These are phyloP conservation scores for Lasiodiplodia sp. DNA, from an alignment of 2,329 filamentous ascomycete genomes.

Conservation along the genomic window DNA sequence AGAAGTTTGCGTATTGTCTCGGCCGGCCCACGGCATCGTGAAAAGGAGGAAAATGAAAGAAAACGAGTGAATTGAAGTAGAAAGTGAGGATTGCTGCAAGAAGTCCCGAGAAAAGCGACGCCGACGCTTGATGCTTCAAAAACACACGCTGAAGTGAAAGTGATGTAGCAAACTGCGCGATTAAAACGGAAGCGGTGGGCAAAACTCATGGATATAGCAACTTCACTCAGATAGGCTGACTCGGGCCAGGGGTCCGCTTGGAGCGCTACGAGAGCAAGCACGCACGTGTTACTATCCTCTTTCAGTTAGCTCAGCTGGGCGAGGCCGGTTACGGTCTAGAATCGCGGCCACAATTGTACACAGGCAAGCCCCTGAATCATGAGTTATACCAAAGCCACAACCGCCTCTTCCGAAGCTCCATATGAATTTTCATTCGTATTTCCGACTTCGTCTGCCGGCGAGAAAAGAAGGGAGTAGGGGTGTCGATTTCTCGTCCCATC, in stretches of 20 bases:
- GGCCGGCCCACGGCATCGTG: constrained; percentile 17
- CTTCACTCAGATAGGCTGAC: neutral
- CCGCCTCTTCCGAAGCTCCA: neutral
- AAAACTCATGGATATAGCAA: neutral
- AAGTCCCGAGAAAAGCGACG: neutral
- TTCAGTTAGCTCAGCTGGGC: constrained; percentile 9
- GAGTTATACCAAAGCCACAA: neutral
- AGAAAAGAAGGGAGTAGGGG: neutral
- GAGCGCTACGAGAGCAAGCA: constrained; percentile 6
- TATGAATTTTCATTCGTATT: neutral
- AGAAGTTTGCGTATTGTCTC: constrained; percentile 6
- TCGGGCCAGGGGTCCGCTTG: constrained; percentile 17
- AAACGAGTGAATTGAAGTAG: neutral
- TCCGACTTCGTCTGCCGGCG: neutral
- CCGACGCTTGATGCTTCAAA: neutral
- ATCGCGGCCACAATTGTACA: constrained; percentile 1
- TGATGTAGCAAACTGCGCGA: neutral
- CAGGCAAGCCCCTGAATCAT: neutral
- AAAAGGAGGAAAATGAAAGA: neutral
- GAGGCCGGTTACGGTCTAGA: constrained; percentile 13
- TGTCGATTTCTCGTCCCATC: neutral
- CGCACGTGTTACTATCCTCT: constrained; percentile 14
- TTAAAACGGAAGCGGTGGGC: constrained; percentile 8
- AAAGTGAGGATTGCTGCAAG: too few species aligned
- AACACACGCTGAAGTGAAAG: neutral